Percentiles rank a stretch among this genome's conserved stretches.
Evolutionary conservation across 192 early-diverging fungal species (phyloP).

Genomic region (Entomortierella parvispora): DNA sequence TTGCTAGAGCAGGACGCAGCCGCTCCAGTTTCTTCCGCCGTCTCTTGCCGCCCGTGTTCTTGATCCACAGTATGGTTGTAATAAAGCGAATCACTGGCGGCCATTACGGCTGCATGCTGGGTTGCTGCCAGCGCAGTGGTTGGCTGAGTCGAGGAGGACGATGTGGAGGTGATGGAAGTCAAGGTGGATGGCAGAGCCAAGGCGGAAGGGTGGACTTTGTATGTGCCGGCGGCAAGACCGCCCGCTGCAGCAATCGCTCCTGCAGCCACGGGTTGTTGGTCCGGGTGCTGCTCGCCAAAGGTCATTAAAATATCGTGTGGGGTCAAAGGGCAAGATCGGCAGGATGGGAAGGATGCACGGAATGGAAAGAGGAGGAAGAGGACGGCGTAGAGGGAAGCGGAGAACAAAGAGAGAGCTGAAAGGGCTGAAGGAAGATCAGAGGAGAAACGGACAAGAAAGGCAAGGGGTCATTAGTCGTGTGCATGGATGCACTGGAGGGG

Average conservation of each 20-base stretch:
- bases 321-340: background rate
- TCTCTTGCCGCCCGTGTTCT: background rate
- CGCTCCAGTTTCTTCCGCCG: background rate
- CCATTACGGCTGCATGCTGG: conserved; percentile 33
- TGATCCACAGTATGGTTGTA: background rate
- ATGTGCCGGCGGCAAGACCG: conserved; percentile 2
- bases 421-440: background rate
- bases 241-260: background rate
- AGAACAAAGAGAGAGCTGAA: background rate
- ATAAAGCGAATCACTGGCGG: conserved; percentile 11
- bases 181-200: background rate
- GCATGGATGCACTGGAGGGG: background rate
- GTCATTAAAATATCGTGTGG: background rate
- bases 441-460: background rate
- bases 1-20: background rate
- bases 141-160: conserved; percentile 6
- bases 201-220: conserved; percentile 42
- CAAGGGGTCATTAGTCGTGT: background rate
- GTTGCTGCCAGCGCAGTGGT: conserved; percentile 28
- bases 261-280: background rate
- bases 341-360: background rate
- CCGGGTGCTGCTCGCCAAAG: background rate
- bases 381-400: background rate
- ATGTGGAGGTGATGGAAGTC: background rate
- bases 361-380: background rate